phyloP scores from a whole-genome alignment of 192 early-diverging fungal genomes.

The Podila minutissima region DNA sequence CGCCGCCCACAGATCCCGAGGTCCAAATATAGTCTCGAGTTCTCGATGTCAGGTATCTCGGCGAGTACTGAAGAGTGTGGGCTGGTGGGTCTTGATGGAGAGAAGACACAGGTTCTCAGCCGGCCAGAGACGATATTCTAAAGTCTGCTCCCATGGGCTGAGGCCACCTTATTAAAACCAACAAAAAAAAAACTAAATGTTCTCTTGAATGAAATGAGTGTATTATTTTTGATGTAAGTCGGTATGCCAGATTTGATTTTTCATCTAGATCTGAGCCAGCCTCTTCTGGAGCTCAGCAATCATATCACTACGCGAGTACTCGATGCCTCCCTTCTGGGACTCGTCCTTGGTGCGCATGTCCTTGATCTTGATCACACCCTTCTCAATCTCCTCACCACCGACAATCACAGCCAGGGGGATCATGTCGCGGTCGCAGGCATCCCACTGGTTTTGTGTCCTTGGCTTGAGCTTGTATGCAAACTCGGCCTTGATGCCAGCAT shows the following conservation, averaged over 20 bases:
- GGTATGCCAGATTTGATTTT: neutral
- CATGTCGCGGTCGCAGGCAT: constrained; percentile 81
- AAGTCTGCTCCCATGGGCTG: constrained; percentile 13
- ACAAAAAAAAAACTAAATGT: too few relatives aligned
- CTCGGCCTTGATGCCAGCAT: constrained; percentile 89
- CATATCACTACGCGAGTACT: constrained; percentile 67
- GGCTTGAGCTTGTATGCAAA: constrained; percentile 95
- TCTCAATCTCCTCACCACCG: constrained; percentile 81
- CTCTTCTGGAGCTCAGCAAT: constrained; percentile 68
- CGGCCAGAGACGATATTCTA: constrained; percentile 11
- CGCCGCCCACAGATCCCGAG: neutral
- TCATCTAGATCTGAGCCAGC: constrained; percentile 39
- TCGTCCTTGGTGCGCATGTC: constrained; percentile 76
- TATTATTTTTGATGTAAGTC: neutral
- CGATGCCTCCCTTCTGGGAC: constrained; percentile 64
- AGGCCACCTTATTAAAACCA: neutral
- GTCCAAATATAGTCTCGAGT: constrained; percentile 32
- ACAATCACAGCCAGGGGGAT: constrained; percentile 94
- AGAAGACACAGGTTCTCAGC: neutral
- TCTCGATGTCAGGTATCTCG: neutral
- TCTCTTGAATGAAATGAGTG: neutral
- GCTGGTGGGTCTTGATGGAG: neutral
- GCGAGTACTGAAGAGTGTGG: neutral
- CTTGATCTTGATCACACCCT: constrained; percentile 89
- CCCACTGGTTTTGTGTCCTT: constrained; percentile 80